Evolutionary conservation across 2,329 filamentous ascomycete genomes (phyloP), one percentile per base, ranked within the genome.

Genomic region (Septoria petroselini): DNA sequence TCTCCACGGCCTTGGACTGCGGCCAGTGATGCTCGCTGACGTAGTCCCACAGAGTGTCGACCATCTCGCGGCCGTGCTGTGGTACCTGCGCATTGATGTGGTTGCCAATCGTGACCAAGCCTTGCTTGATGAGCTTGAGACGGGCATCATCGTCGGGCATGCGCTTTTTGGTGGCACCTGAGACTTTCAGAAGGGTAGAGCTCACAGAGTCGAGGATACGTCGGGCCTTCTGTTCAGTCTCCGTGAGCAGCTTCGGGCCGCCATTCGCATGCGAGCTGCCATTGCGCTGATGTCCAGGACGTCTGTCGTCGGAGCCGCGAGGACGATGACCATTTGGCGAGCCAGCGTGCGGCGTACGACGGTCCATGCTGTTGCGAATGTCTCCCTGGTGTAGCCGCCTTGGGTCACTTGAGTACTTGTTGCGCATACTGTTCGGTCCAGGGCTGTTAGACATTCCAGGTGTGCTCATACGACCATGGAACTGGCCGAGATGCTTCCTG

Each of bases 371-470:
- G 63, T 61, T 61, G n/a, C 61, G 59, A 45, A 61, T 62, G 48
- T 64, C 63, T 9, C 52, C 59, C 44, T 53, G 63, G 52, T 62
- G 57, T 40, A 53, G 65, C 30, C 50, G 65, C 31, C 57, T 65
- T 65, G 27, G 68, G 3, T 68, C 65, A 12, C 43, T 43, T 12
- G 72, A 68, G 30, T 51, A 67, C 37, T 62, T 59, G 50, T 70
- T 68, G 40, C 66, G 66, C 42, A 61, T 52, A 38, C 63, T 65
- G 27, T 65, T 58, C 2, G 86, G 84, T 17, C 77, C 84, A 6
- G 87, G 86, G 14, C 86, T 90, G n/a, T 82, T 84, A 15, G 84
- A 85, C 30, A 84, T 83, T 5, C 75, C 75, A 19, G 74, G 73
- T 52, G 78, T 76, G 31, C 82, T 79, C 33, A 74, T 54, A 17